A percentile compares a stretch with the other conserved stretches of the same genome.
Conservation (phyloP, 2,329 filamentous ascomycete genomes). For the Apiospora malaysiana region DNA sequence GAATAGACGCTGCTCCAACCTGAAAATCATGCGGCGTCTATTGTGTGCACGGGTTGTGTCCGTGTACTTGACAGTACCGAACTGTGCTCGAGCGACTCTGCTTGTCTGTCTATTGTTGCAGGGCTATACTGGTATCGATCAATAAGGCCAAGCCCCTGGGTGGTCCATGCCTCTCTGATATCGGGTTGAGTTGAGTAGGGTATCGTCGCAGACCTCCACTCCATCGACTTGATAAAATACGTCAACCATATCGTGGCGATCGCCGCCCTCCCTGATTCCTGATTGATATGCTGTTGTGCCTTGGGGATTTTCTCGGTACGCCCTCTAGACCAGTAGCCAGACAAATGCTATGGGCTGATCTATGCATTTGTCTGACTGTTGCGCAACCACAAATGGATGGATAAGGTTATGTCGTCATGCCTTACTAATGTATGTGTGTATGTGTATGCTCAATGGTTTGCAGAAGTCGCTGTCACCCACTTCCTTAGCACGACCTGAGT, state of each 20-base stretch:
- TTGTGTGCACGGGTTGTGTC: slow-evolving; percentile 3
- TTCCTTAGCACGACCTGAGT: background rate
- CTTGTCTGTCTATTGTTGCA: background rate
- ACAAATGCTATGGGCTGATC: background rate
- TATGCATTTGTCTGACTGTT: background rate
- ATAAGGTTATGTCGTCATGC: background rate
- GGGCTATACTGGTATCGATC: background rate
- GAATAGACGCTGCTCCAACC: slow-evolving; percentile 13
- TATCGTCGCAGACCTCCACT: slow-evolving; percentile 5
- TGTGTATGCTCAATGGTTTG: slow-evolving; percentile 15
- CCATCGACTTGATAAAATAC: background rate
- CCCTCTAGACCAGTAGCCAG: background rate
- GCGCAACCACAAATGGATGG: background rate
- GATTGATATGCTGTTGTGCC: background rate
- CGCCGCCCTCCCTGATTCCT: background rate
- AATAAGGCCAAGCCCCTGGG: slow-evolving; percentile 15
- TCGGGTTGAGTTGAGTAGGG: slow-evolving; percentile 1
- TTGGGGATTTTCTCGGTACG: background rate
- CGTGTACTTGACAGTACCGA: background rate
- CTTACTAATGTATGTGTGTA: background rate
- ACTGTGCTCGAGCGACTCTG: background rate
- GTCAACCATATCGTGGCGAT: slow-evolving; percentile 7
- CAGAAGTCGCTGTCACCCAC: background rate
- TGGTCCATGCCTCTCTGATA: slow-evolving; percentile 7
- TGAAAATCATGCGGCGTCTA: slow-evolving; percentile 4